Conservation (phyloP, 768 basidiomycete genomes). For the Strobilomyces confusus region DNA sequence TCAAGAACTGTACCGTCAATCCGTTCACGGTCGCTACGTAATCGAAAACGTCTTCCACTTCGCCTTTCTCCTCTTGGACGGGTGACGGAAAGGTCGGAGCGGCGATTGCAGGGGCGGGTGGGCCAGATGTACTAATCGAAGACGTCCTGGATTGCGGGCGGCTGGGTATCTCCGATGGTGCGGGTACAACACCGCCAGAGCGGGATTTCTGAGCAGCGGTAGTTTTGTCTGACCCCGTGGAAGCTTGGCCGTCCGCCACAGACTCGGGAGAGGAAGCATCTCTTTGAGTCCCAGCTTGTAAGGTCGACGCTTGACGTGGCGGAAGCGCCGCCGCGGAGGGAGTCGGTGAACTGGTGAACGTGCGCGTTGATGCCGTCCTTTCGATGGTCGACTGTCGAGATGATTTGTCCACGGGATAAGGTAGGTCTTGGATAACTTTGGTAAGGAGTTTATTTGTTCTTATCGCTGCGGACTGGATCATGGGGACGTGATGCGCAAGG, state of each 20-base stretch:
- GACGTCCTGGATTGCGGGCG: conserved; percentile 65
- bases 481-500: conserved; percentile 84
- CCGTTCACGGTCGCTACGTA: conserved; percentile 92
- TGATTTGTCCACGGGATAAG: conserved; percentile 57
- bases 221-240: conserved; percentile 35
- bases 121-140: conserved; percentile 37
- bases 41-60: conserved; percentile 78
- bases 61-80: conserved; percentile 36
- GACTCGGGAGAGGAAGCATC: conserved; percentile 51
- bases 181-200: conserved; percentile 18
- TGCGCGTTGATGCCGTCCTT: conserved; percentile 34
- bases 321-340: conserved; percentile 35
- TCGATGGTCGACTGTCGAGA: conserved; percentile 23
- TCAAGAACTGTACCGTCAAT: conserved; percentile 88
- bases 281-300: conserved; percentile 38
- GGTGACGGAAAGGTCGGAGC: conserved; percentile 29
- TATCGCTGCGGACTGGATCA: conserved; percentile 84
- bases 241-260: conserved; percentile 29
- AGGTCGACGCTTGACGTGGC: conserved; percentile 46
- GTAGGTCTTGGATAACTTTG: conserved; percentile 81
- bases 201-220: conserved; percentile 31
- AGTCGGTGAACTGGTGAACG: conserved; percentile 52
- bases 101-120: conserved; percentile 30
- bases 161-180: conserved; percentile 37
- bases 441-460: conserved; percentile 84